A percentile compares a stretch with the other conserved stretches of the same genome.
These are phyloP conservation scores for Margaritispora aquatica DNA, from an alignment of 495 filamentous ascomycete genomes.

Conservation along the genomic window DNA sequence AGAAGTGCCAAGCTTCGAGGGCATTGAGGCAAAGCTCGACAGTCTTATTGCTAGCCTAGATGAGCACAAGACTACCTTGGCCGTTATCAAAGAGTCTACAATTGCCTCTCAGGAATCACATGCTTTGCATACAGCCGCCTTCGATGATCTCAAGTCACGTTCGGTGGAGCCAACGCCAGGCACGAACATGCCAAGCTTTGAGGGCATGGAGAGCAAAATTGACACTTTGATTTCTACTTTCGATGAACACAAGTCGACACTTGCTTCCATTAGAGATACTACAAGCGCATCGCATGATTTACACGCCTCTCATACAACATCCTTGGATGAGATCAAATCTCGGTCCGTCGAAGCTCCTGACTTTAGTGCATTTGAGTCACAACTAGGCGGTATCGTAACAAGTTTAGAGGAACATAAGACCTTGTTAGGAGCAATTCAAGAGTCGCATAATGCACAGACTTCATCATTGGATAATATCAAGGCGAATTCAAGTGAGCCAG, in stretches of 20 bases:
- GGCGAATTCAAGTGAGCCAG: slow-evolving; percentile 1
- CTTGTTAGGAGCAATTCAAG: background rate
- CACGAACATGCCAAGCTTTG: background rate
- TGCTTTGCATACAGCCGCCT: slow-evolving; percentile 7
- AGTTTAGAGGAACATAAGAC: slow-evolving; percentile 8
- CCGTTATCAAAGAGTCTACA: slow-evolving; percentile 3
- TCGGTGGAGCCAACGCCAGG: background rate
- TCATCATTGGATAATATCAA: slow-evolving; percentile 6
- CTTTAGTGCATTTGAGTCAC: slow-evolving; percentile 2
- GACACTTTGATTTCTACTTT: background rate
- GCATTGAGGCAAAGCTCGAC: slow-evolving; percentile 6
- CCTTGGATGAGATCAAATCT: slow-evolving; percentile 16
- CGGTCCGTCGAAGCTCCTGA: slow-evolving; percentile 3
- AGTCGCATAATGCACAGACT: background rate
- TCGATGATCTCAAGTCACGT: slow-evolving; percentile 6
- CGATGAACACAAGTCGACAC: background rate
- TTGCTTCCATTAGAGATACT: slow-evolving; percentile 2
- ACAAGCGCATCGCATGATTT: slow-evolving; percentile 1
- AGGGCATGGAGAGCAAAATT: background rate
- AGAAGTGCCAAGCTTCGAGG: slow-evolving; percentile 5
- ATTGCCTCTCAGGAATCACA: slow-evolving; percentile 4
- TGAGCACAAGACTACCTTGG: background rate
- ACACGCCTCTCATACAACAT: background rate
- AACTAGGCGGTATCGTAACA: background rate
- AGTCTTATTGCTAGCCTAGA: slow-evolving; percentile 8